phyloP scores from a whole-genome alignment of 2,329 filamentous ascomycete genomes.

The Cladorrhinum sp. region DNA sequence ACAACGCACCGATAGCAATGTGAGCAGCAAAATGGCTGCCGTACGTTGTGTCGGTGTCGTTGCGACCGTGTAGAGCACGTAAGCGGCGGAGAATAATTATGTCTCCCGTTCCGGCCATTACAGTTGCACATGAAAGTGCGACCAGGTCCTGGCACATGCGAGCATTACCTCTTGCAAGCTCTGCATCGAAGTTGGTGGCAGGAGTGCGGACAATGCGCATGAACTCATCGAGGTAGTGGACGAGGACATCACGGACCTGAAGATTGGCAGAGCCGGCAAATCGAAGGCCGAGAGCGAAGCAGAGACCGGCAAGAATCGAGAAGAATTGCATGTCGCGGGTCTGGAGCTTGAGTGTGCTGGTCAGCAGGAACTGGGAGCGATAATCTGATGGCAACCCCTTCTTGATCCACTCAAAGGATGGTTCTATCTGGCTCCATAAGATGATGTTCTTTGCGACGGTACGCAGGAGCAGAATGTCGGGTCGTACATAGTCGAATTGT shows the following conservation, averaged over 20 bases:
- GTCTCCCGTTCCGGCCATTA: constrained; percentile 96
- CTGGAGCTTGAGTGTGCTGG: constrained; percentile 58
- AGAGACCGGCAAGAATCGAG: constrained; percentile 85
- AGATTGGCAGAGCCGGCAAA: constrained; percentile 70
- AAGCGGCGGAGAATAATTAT: constrained; percentile 79
- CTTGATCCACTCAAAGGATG: constrained; percentile 71
- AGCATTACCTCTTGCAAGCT: constrained; percentile 76
- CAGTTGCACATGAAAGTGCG: constrained; percentile 75
- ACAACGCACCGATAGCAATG: constrained; percentile 85
- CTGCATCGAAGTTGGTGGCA: constrained; percentile 69
- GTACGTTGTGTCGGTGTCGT: constrained; percentile 81
- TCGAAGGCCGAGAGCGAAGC: constrained; percentile 73
- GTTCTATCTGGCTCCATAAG: constrained; percentile 81
- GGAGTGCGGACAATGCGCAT: constrained; percentile 69
- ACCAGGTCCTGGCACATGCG: constrained; percentile 89
- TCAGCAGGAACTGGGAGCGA: constrained; percentile 58
- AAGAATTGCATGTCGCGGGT: constrained; percentile 89
- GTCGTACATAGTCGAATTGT: constrained; percentile 93
- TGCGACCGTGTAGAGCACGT: constrained; percentile 81
- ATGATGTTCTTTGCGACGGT: constrained; percentile 89
- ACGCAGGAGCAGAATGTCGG: constrained; percentile 85
- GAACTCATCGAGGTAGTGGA: constrained; percentile 83
- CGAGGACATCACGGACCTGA: constrained; percentile 73
- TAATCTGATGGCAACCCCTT: constrained; percentile 71
- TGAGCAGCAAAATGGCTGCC: constrained; percentile 92